A percentile compares a stretch with the other conserved stretches of the same genome.
Conservation (phyloP, 2,329 filamentous ascomycete genomes). For the Cladophialophora exuberans region DNA sequence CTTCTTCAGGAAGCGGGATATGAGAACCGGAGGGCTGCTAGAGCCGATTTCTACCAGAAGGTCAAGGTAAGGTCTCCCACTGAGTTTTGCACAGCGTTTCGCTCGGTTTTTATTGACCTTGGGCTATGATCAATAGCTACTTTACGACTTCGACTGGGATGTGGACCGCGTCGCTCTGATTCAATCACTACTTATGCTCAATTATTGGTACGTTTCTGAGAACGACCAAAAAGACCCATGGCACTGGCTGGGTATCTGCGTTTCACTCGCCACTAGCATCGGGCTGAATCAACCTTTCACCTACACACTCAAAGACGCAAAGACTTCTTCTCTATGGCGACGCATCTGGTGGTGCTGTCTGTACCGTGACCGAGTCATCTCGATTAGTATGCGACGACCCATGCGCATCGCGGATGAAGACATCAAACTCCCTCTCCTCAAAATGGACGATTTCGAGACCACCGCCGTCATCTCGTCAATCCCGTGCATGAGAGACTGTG, state of each 20-base stretch:
- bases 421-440: conserved; percentile 16
- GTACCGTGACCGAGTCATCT: conserved; percentile 89
- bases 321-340: conserved; percentile 76
- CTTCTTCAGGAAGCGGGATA: conserved; percentile 24
- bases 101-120: too few species aligned
- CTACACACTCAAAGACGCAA: conserved; percentile 17
- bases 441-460: conserved; percentile 21
- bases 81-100: too few species aligned
- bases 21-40: conserved; percentile 69
- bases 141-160: conserved; percentile 97
- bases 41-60: conserved; percentile 76
- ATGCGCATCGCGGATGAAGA: conserved; percentile 84
- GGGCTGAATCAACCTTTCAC: conserved; percentile 75
- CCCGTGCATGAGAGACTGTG: conserved; percentile 8
- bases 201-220: conserved; percentile 95
- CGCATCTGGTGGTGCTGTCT: conserved; percentile 99
- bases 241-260: conserved; percentile 98
- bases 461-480: conserved; percentile 14
- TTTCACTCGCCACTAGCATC: conserved; percentile 89
- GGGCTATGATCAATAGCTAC: conserved; percentile 58
- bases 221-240: conserved; percentile 97
- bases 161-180: conserved; percentile 84
- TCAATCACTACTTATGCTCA: conserved; percentile 89
- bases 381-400: conserved; percentile 87
- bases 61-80: conserved; percentile 84